phyloP scores from a whole-genome alignment of 2,329 filamentous ascomycete genomes.

The Xylariaceae sp. region DNA sequence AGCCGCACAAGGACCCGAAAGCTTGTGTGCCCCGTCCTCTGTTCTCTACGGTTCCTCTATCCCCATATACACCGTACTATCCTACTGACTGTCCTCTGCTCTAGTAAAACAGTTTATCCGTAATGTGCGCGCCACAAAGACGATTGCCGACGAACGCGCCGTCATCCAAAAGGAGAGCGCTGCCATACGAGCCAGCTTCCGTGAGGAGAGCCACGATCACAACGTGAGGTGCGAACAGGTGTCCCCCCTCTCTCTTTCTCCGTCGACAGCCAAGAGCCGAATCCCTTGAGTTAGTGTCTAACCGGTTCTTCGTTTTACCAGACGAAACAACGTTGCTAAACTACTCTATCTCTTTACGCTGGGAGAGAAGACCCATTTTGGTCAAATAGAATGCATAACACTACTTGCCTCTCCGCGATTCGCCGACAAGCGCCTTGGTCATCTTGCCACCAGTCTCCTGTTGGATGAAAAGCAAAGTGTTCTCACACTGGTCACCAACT shows the following conservation, averaged over 20 bases:
- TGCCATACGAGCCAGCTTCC: conserved; percentile 92
- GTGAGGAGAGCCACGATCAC: conserved; percentile 92
- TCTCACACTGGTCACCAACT: conserved; percentile 93
- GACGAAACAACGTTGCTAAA: conserved; percentile 98
- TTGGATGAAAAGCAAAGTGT: conserved; percentile 99
- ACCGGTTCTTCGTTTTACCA: conserved; percentile 37
- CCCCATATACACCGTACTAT: neutral
- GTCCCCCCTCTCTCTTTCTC: neutral
- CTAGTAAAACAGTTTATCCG: conserved; percentile 99
- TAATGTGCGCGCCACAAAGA: conserved; percentile 97
- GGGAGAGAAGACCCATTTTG: conserved; percentile 95
- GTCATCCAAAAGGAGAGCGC: conserved; percentile 99
- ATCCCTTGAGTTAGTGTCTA: conserved; percentile 11
- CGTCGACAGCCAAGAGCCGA: neutral
- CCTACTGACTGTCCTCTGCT: conserved; percentile 7
- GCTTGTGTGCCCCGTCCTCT: neutral
- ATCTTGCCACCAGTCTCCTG: conserved; percentile 91
- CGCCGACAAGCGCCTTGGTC: conserved; percentile 93
- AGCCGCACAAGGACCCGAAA: neutral
- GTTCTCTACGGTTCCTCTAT: neutral
- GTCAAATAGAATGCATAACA: conserved; percentile 98
- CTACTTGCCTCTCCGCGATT: conserved; percentile 94
- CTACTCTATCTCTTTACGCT: conserved; percentile 96
- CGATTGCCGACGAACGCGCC: conserved; percentile 95
- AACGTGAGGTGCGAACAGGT: conserved; percentile 65